Evolutionary conservation across 225 moss, liverwort and hornwort genomes (phyloP).

Genomic region (Climacium dendroides): DNA sequence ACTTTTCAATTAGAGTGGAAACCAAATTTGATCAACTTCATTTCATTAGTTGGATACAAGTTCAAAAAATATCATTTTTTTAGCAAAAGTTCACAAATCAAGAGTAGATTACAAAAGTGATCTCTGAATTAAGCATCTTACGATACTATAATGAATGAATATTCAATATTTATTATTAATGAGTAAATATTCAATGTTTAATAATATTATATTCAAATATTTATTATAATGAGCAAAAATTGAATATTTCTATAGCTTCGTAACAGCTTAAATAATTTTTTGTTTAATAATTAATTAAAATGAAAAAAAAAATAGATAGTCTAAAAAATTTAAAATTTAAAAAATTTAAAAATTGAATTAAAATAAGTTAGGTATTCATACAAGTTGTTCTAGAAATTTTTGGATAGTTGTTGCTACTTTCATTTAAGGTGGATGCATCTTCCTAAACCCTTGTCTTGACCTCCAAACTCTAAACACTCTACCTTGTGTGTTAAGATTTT

Average conservation of each 20-base stretch:
- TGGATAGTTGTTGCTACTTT: background rate
- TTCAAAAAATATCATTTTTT: background rate
- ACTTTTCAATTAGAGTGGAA: background rate
- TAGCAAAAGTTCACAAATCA: background rate
- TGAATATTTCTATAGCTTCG: background rate
- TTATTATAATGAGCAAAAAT: background rate
- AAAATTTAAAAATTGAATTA: no score
- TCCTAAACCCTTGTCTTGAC: background rate
- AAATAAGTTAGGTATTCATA: background rate
- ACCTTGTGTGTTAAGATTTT: background rate
- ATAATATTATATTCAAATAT: no score
- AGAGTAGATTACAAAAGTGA: background rate
- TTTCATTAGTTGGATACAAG: background rate
- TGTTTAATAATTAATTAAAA: no score
- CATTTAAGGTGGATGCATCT: no score
- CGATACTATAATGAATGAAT: no score
- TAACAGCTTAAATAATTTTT: rapidly evolving
- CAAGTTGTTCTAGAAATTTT: no score
- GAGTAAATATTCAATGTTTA: no score
- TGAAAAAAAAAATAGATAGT: no score
- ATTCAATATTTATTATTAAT: no score
- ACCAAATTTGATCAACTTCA: background rate
- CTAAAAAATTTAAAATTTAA: no score
- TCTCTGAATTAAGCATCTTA: background rate
- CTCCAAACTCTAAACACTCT: rapidly evolving